Conservation (phyloP, 208 protist species). For the Porcisia hertigi region DNA sequence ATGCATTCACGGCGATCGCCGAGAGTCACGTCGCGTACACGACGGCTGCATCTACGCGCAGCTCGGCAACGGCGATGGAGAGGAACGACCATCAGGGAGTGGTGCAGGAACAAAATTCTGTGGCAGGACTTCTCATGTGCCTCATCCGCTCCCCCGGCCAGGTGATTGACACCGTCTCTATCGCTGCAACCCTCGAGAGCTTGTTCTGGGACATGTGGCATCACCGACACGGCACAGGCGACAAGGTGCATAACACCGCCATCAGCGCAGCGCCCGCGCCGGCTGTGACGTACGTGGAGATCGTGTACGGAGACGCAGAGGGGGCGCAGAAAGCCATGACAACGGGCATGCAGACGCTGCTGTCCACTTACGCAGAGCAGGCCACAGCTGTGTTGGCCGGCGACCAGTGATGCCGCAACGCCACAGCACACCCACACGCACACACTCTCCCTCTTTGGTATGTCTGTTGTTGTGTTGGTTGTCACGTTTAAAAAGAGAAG, state of each 20-base stretch:
- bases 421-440: no score
- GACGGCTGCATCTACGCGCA: not conserved
- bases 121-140: slow-evolving; percentile 25
- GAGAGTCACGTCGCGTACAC: slow-evolving; percentile 19
- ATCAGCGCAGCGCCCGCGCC: not conserved
- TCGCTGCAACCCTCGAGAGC: slow-evolving; percentile 2
- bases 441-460: not conserved
- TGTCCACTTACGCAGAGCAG: slow-evolving; percentile 24
- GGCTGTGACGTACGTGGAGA: slow-evolving; percentile 7
- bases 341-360: slow-evolving; percentile 18
- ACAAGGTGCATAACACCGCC: not conserved
- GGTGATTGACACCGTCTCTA: not conserved
- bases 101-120: slow-evolving; percentile 8
- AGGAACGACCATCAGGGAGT: not conserved
- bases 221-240: slow-evolving; percentile 2
- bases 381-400: slow-evolving; percentile 6
- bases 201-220: slow-evolving; percentile 20
- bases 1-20: slow-evolving; percentile 8
- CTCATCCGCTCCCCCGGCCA: not conserved
- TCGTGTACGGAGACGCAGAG: slow-evolving; percentile 19
- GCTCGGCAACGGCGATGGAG: not conserved
- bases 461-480: not conserved
- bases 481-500: no score
- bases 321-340: slow-evolving; percentile 5
- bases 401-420: not conserved